These are phyloP conservation scores for Protostelium mycophagum DNA, from an alignment of 78 protist genomes.

Conservation along the genomic window DNA sequence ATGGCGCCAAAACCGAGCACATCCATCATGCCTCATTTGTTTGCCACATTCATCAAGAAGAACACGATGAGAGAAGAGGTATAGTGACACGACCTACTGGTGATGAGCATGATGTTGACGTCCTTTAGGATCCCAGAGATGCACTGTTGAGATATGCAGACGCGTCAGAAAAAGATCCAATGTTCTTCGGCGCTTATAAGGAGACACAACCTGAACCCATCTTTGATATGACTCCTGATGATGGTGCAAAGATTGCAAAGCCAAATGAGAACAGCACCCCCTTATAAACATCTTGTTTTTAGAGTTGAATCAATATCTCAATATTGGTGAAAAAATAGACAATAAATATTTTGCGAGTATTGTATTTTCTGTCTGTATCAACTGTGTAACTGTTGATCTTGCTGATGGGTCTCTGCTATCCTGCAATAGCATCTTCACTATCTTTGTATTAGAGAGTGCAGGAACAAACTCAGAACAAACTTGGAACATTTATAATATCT, in stretches of 20 bases:
- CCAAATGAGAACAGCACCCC: background rate
- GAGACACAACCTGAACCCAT: background rate
- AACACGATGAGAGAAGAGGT: background rate
- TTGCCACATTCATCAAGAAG: background rate
- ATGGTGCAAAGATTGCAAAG: background rate
- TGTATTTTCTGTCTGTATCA: too few relatives aligned
- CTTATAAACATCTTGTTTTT: too few relatives aligned
- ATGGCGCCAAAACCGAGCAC: background rate
- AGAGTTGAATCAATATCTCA: too few relatives aligned
- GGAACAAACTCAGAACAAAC: too few relatives aligned
- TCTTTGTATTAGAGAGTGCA: too few relatives aligned
- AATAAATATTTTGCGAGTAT: too few relatives aligned
- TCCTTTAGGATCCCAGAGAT: background rate
- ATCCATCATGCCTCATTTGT: background rate
- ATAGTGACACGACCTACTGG: background rate
- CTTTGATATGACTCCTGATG: background rate
- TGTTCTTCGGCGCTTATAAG: background rate
- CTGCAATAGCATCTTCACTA: too few relatives aligned
- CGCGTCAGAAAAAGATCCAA: background rate
- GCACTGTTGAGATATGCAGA: background rate
- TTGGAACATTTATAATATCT: too few relatives aligned
- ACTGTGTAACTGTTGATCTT: too few relatives aligned
- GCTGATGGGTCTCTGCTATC: too few relatives aligned
- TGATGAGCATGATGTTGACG: background rate
- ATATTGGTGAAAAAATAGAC: too few relatives aligned